Evolutionary conservation across 1,284 basidiomycete species (phyloP).

Genomic region (Moesziomyces parantarcticus): DNA sequence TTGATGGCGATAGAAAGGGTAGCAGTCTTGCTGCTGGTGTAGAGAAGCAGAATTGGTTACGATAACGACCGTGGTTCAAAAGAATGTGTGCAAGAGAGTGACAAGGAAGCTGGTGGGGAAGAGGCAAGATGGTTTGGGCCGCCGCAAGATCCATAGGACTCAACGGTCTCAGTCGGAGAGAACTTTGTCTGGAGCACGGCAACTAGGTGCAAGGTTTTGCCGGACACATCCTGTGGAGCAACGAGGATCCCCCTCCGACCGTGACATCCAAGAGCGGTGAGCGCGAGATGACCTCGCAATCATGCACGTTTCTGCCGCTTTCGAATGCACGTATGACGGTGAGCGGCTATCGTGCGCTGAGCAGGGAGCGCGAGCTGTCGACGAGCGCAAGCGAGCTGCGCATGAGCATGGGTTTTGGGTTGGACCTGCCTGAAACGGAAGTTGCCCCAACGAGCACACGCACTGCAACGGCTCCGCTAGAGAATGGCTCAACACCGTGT

Average conservation of each 20-base stretch:
- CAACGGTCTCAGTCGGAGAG: no score
- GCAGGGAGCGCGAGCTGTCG: constrained; percentile 15
- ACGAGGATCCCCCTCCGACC: not conserved
- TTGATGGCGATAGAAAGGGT: not conserved
- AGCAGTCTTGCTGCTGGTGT: constrained; percentile 9
- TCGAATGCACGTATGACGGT: no score
- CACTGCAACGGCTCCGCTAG: not conserved
- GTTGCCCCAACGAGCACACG: no score
- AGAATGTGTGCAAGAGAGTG: constrained; percentile 18
- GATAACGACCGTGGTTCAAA: constrained; percentile 14
- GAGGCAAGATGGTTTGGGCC: not conserved
- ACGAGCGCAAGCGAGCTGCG: constrained; percentile 23
- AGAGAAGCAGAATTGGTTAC: not conserved
- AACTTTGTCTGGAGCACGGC: no score
- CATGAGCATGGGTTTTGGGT: not conserved
- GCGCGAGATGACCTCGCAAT: no score
- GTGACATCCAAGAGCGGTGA: not conserved
- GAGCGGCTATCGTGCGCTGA: no score
- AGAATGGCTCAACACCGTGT: constrained; percentile 15
- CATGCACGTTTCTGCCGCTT: not conserved
- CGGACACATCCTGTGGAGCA: not conserved
- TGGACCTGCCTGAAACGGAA: constrained; percentile 20
- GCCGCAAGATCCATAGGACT: not conserved
- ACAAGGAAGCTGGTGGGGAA: constrained; percentile 5
- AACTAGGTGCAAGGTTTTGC: not conserved